phyloP scores from a whole-genome alignment of 306 rosid genomes.

The Gastrolobium bilobum region DNA sequence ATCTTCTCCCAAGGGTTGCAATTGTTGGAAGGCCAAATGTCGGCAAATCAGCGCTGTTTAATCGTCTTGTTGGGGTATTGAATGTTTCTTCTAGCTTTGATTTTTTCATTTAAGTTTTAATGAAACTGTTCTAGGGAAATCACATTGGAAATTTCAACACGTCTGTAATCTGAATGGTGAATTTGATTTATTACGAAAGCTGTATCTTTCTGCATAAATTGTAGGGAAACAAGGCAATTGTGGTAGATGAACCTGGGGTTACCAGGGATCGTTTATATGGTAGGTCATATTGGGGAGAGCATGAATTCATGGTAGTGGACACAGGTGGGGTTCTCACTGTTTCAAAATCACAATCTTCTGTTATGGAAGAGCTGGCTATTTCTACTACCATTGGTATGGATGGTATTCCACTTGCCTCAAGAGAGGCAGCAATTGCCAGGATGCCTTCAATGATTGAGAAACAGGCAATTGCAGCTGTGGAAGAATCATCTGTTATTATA shows the following conservation, averaged over 20 bases:
- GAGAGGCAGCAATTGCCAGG: slow-evolving; percentile 96
- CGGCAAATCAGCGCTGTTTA: slow-evolving; percentile 94
- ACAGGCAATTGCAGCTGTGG: slow-evolving; percentile 90
- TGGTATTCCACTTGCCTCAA: slow-evolving; percentile 87
- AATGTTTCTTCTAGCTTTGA: slow-evolving; percentile 40
- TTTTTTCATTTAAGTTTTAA: slow-evolving; percentile 38
- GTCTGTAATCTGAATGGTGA: slow-evolving; percentile 22
- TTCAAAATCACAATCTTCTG: slow-evolving; percentile 81
- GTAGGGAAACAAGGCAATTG: slow-evolving; percentile 93
- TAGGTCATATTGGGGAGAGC: slow-evolving; percentile 90
- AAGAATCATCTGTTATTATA: slow-evolving; percentile 88
- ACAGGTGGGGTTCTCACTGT: slow-evolving; percentile 93
- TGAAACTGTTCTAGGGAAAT: slow-evolving; percentile 6
- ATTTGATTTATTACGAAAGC: not conserved
- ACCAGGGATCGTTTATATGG: slow-evolving; percentile 98
- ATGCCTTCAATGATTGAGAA: slow-evolving; percentile 99
- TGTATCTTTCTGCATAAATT: slow-evolving; percentile 37
- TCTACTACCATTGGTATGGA: slow-evolving; percentile 96
- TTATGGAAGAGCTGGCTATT: slow-evolving; percentile 88
- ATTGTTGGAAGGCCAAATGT: slow-evolving; percentile 98
- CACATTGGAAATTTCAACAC: slow-evolving; percentile 28
- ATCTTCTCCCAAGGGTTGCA: slow-evolving; percentile 86
- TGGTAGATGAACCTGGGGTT: slow-evolving; percentile 98
- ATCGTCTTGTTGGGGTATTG: slow-evolving; percentile 94
- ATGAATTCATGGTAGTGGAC: slow-evolving; percentile 95